A percentile compares a stretch with the other conserved stretches of the same genome.
Conservation (phyloP, 2,329 filamentous ascomycete genomes). For the Annulohypoxylon truncatum region DNA sequence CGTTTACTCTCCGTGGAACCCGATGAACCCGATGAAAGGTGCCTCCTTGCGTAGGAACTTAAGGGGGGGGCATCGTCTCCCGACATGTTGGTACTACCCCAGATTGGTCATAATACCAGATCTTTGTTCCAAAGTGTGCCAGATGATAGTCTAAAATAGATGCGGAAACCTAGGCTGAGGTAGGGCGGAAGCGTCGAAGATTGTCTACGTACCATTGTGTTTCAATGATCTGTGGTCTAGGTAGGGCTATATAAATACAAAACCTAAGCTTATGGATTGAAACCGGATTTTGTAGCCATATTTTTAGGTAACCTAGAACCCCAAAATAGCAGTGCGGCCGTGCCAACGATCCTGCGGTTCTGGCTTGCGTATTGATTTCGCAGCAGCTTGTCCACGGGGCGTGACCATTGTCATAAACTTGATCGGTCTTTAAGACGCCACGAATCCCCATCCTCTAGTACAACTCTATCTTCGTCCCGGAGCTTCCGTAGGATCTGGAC, state of each 20-base stretch:
- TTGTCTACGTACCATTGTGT: slow-evolving; percentile 14
- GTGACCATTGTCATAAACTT: slow-evolving; percentile 51
- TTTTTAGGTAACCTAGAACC: neutral
- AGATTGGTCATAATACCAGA: slow-evolving; percentile 18
- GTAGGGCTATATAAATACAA: neutral
- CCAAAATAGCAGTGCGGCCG: neutral
- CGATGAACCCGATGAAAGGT: slow-evolving; percentile 7
- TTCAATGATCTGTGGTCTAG: neutral
- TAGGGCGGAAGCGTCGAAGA: slow-evolving; percentile 16
- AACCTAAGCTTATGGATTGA: neutral
- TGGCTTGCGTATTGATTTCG: neutral
- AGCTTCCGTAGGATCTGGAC: slow-evolving; percentile 85
- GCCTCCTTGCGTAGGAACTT: slow-evolving; percentile 8
- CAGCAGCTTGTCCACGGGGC: neutral
- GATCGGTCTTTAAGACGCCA: slow-evolving; percentile 60
- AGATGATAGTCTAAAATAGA: slow-evolving; percentile 12
- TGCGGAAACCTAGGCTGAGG: slow-evolving; percentile 10
- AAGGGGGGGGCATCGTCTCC: slow-evolving; percentile 14
- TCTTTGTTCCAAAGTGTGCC: slow-evolving; percentile 23
- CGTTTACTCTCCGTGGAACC: slow-evolving; percentile 5
- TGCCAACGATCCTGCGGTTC: neutral
- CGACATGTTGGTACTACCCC: slow-evolving; percentile 27
- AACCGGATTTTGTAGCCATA: neutral
- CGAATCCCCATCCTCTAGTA: slow-evolving; percentile 51
- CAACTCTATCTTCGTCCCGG: slow-evolving; percentile 75